Base-by-base conservation (phyloP, 345 rosid genomes). In the Camelina neglecta region DNA sequence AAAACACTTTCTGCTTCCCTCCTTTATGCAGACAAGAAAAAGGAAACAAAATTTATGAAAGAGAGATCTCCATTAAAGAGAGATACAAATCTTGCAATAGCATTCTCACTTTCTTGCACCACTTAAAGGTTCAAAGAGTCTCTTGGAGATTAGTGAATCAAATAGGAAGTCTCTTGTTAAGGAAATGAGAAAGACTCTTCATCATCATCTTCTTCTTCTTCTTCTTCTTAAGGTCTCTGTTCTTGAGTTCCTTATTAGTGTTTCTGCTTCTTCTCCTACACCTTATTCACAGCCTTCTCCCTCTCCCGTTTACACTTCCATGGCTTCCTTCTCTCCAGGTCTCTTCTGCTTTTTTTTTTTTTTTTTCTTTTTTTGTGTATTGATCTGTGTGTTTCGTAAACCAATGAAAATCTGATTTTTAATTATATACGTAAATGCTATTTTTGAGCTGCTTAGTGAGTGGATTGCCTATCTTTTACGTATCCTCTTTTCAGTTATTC, bases 271-370 rank as follows among this genome's bases (percentile, higher is more conserved):
- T 70, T 63, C 24, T 36, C 55, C 47, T 7, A 41, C 4, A 41
- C 13, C 44, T 59, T 20, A 44, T 64, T 76, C 89, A 61, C 72
- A 68, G 66, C 85, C 83, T 65, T 80, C 80, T 79, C 76, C 71
- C 38, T 81, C 84, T 23, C 81, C 89, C 0, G 45, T 83, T 58
- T 80, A 87, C 71, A 45, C 84, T 72, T 83, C 96, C 77, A 78
- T 85, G 93, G 69, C 88, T 74, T 84, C 93, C 33, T 81, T 86
- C 49, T 86, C 94, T 80, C 94, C 97, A 83, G 92, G 97, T 18
- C 18, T 18, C 18, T 18, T 18, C 18, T 18, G 18, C 18, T 18
- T 18, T 18, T 18, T 18, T 18, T 18, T 18, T 18, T 18, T 18
- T 18, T 18, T 18, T 18, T 18, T 18, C 0, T 18, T 18, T 18